Evolutionary conservation across 225 moss, liverwort and hornwort species (phyloP), one percentile per base, ranked within the genome.

Genomic region (Polytrichum formosum): DNA sequence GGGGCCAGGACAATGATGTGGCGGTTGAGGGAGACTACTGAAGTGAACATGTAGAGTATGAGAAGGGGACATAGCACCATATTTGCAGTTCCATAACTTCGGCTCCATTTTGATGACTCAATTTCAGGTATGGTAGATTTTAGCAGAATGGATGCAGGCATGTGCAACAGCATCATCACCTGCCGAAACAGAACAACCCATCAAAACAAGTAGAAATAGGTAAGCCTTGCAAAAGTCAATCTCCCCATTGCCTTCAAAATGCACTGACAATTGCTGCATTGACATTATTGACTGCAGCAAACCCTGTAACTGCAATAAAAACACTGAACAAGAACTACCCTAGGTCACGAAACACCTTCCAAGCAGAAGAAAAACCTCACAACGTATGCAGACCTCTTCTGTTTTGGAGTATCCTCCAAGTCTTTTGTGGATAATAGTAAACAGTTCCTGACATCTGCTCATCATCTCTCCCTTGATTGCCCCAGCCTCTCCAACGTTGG

Each of bases 61-160:
- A 85, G 77, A 21, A 89, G 76, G 1, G 89, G 89, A 60, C 89
- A 89, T 5, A 89, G 70, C 28, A 89, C 81, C 55, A 86, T 77
- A 68, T 89, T 89, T 22, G 81, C 89, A 23, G 89, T 86, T 30
- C 81, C 86, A 33, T 89, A 89, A 64, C 72, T 78, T 61, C 86
- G 74, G 28, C 83, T 89, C 89, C 86, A 86, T 68, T 83, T 85
- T 5, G 76, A 25, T 54, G 79, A 79, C 64, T 83, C 81, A 16
- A 83, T 78, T 66, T 85, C 86, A 68, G 89, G 89, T 30, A 89
- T 83, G 18, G 89, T 89, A 33, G 86, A 78, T 60, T 86, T 89
- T 18, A 89, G 81, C n/a, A 89, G 70, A n/a, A 86, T 70, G 17
- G 83, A 76, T 13, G 80, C 79, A 33, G 89, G 89, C 70, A 79